Conservation (phyloP, 1,284 basidiomycete species). For the Coriolopsis trogii region DNA sequence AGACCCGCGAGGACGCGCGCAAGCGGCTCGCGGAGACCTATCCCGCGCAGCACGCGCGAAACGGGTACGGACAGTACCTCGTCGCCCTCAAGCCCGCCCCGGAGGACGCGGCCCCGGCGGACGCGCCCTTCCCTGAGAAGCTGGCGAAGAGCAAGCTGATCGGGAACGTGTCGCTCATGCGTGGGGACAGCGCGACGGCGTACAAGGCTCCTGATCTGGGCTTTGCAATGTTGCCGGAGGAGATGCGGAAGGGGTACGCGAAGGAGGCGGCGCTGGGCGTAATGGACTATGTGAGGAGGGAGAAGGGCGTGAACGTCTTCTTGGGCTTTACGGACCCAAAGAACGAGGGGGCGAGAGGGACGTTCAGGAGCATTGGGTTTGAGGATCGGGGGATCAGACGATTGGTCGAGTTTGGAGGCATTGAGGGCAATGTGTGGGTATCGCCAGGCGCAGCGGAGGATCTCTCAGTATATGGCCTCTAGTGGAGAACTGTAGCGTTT, state of each 20-base stretch:
- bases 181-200: conserved; percentile 1
- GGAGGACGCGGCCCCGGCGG: neutral
- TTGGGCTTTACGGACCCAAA: conserved; percentile 2
- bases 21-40: conserved; percentile 1
- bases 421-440: neutral
- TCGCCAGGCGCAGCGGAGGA: conserved; percentile 4
- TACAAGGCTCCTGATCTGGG: conserved; percentile 8
- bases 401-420: conserved; percentile 1
- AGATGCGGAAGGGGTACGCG: conserved; percentile 13
- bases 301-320: conserved; percentile 1
- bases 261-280: conserved; percentile 1
- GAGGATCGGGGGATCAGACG: conserved; percentile 2
- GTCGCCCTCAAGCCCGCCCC: conserved; percentile 3
- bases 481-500: too few species aligned
- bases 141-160: conserved; percentile 5
- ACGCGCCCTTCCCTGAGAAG: conserved; percentile 4
- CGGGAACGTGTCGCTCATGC: conserved; percentile 11
- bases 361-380: conserved; percentile 9
- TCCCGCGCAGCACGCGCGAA: neutral
- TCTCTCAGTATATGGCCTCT: conserved; percentile 5
- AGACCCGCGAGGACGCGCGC: conserved; percentile 1
- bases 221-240: conserved; percentile 10
- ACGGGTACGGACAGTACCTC: conserved; percentile 8
- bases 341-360: conserved; percentile 1
- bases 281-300: neutral